phyloP scores from a whole-genome alignment of 768 basidiomycete genomes.

The Boletus reticuloceps region DNA sequence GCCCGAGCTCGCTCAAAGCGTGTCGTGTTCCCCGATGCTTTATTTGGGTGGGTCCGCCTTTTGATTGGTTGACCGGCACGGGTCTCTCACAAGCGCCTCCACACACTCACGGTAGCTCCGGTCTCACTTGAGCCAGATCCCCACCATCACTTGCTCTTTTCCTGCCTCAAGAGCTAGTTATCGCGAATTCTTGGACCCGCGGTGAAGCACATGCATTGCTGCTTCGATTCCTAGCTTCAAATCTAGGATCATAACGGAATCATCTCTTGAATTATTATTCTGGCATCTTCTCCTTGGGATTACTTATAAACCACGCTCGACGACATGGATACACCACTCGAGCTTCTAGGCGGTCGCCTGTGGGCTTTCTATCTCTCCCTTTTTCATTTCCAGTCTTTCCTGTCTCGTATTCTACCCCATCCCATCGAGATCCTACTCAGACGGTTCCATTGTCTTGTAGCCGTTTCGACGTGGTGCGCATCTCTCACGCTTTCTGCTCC shows the following conservation, averaged over 20 bases:
- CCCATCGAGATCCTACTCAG: constrained; percentile 16
- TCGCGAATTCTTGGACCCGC: not conserved
- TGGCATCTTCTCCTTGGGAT: not conserved
- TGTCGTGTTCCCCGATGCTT: not conserved
- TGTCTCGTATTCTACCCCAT: constrained; percentile 19
- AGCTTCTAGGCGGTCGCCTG: constrained; percentile 14
- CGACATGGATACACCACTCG: constrained; percentile 22
- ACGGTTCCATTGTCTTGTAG: constrained; percentile 20
- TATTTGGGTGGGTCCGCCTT: constrained; percentile 8
- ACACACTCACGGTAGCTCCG: not conserved
- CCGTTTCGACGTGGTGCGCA: constrained; percentile 15
- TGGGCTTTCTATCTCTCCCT: constrained; percentile 15
- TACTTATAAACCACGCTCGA: not conserved
- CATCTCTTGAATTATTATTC: not conserved
- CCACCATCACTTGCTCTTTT: not conserved
- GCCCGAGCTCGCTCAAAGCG: no score
- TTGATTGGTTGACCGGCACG: not conserved
- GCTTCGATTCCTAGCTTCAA: not conserved
- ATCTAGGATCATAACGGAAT: not conserved
- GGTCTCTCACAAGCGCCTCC: no score
- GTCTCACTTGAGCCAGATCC: not conserved
- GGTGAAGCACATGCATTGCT: constrained; percentile 6
- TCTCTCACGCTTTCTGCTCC: constrained; percentile 27
- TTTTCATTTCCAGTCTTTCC: constrained; percentile 9
- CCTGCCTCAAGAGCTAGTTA: not conserved